Conservation (phyloP, 352 stramenopile species). For the Phytophthora foliorum region DNA sequence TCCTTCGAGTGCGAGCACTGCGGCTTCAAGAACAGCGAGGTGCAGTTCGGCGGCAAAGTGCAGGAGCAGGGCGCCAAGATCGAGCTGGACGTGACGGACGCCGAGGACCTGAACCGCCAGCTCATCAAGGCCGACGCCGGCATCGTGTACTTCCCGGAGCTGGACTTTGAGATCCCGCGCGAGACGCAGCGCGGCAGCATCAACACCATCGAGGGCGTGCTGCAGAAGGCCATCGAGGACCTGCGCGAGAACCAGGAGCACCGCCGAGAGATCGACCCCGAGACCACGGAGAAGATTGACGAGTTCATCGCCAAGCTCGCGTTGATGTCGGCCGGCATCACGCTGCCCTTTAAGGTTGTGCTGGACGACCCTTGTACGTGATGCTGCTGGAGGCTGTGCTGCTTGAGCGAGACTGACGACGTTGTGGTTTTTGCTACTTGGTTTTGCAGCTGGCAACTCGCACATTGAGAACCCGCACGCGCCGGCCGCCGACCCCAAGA, state of each 20-base stretch:
- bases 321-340: constrained; percentile 65
- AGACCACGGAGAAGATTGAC: constrained; percentile 80
- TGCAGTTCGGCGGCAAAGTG: constrained; percentile 75
- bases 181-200: constrained; percentile 88
- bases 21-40: constrained; percentile 81
- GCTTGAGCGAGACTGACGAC: not conserved
- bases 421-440: not conserved
- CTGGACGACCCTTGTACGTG: constrained; percentile 80
- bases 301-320: constrained; percentile 85
- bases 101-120: constrained; percentile 87
- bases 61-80: constrained; percentile 75
- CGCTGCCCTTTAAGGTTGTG: constrained; percentile 86
- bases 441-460: constrained; percentile 73
- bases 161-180: constrained; percentile 94
- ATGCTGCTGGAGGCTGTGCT: too few relatives aligned
- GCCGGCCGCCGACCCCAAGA: constrained; percentile 78
- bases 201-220: constrained; percentile 88
- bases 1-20: constrained; percentile 94
- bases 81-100: constrained; percentile 56
- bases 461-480: constrained; percentile 93
- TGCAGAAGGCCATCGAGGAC: constrained; percentile 76
- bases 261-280: constrained; percentile 82
- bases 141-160: constrained; percentile 70
- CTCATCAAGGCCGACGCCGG: constrained; percentile 93
- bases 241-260: constrained; percentile 83